A percentile compares a stretch with the other conserved stretches of the same genome.
These are phyloP conservation scores for Didymella keratinophila DNA, from an alignment of 2,329 filamentous ascomycete genomes.

Conservation along the genomic window DNA sequence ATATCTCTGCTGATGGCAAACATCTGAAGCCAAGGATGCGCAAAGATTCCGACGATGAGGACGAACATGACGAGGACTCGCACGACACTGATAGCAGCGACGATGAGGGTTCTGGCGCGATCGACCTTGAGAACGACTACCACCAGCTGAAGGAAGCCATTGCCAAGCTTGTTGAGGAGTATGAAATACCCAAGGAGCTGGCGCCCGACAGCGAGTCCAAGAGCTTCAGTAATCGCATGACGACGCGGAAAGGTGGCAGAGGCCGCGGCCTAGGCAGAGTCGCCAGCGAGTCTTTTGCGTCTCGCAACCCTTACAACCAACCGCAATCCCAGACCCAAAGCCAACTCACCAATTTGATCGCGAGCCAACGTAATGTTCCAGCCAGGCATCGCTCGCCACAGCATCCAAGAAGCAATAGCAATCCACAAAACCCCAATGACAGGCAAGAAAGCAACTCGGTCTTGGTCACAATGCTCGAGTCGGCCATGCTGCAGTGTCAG, in stretches of 20 bases:
- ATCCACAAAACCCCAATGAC: slow-evolving; percentile 40
- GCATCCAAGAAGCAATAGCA: slow-evolving; percentile 53
- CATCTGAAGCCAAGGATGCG: slow-evolving; percentile 74
- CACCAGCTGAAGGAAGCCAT: slow-evolving; percentile 83
- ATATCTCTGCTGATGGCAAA: slow-evolving; percentile 76
- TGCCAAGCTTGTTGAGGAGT: slow-evolving; percentile 80
- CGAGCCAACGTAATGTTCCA: slow-evolving; percentile 47
- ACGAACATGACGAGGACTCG: slow-evolving; percentile 68
- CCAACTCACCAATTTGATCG: slow-evolving; percentile 50
- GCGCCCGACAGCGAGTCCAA: slow-evolving; percentile 67
- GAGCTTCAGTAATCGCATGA: slow-evolving; percentile 75
- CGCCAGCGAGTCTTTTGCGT: slow-evolving; percentile 48
- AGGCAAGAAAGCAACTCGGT: slow-evolving; percentile 56
- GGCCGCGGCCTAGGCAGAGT: slow-evolving; percentile 36
- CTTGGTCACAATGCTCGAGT: slow-evolving; percentile 76
- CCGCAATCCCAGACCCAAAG: slow-evolving; percentile 43
- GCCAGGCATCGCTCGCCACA: slow-evolving; percentile 49
- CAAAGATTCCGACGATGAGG: slow-evolving; percentile 70
- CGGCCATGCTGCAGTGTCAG: slow-evolving; percentile 78
- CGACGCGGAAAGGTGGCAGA: slow-evolving; percentile 50
- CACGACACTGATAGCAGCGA: slow-evolving; percentile 60
- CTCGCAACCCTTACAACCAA: slow-evolving; percentile 61
- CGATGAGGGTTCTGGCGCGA: slow-evolving; percentile 53
- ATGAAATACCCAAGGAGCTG: slow-evolving; percentile 75
- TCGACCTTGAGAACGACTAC: slow-evolving; percentile 78